These are phyloP conservation scores for Trapa bicornis DNA, from an alignment of 345 rosid species.

Conservation along the genomic window DNA sequence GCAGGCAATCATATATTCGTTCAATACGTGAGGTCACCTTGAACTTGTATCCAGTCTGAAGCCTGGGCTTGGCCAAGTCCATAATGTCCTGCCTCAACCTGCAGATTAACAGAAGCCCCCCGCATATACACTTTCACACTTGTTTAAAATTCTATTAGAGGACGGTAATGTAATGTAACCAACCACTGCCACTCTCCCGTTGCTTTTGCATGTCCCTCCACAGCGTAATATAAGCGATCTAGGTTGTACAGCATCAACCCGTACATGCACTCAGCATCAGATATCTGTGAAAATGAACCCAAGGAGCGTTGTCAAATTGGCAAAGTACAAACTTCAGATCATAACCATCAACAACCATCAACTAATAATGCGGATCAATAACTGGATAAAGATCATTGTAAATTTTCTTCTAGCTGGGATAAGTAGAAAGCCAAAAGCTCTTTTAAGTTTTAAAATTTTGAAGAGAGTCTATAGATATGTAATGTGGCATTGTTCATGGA, in stretches of 20 bases:
- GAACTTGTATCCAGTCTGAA: conserved; percentile 53
- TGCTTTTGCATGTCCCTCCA: conserved; percentile 57
- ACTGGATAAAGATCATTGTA: background rate
- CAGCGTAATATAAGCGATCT: conserved; percentile 55
- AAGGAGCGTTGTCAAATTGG: background rate
- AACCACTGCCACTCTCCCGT: conserved; percentile 86
- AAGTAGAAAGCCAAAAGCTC: background rate
- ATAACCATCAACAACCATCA: background rate
- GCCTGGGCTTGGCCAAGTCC: conserved; percentile 57
- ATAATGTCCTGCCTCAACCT: conserved; percentile 76
- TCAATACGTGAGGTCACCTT: conserved; percentile 50
- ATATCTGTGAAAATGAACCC: conserved; percentile 34
- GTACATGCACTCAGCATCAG: conserved; percentile 59
- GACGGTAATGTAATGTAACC: conserved; percentile 13
- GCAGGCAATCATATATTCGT: conserved; percentile 64
- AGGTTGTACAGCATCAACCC: conserved; percentile 68
- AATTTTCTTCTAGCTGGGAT: no score
- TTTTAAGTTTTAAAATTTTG: background rate
- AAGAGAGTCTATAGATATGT: background rate
- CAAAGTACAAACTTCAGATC: no score
- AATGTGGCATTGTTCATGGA: background rate
- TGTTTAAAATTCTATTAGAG: no score
- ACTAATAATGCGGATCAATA: background rate
- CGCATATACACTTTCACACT: background rate
- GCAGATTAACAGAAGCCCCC: conserved; percentile 10